Base-by-base conservation (phyloP, 345 rosid species). In the Viola odorata region DNA sequence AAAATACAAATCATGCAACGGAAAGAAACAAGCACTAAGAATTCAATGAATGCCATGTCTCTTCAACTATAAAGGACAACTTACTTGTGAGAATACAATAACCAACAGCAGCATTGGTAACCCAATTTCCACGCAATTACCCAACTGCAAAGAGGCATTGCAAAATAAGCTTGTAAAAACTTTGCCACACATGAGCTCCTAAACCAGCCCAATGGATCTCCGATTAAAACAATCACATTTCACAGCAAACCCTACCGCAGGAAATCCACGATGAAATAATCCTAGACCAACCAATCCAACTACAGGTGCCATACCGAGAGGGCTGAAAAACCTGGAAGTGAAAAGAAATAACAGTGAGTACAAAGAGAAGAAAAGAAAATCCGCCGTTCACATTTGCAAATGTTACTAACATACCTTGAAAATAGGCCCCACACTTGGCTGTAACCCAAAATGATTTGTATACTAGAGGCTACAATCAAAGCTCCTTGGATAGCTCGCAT, bases 401-500 rank as follows among this genome's bases (percentile, higher is more conserved):
- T 9, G 44, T 45, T 1, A 41, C 41, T 7, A 42, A 10, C 44
- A 38, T 81, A 87, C 96, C 97, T 80, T 57, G 95, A 88, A 73
- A 90, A 81, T 53, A 87, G 88, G 65, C 96, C 96, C 96, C 96
- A 87, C 12, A 85, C 73, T 84, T 87, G 96, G 75, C 96, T 84
- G 58, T 87, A 90, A 6, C 97, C 97, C 54, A 89, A 84, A 72
- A 87, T 75, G 69, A 94, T 94, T 70, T 87, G 96, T 72, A 87
- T 74, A 80, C 89, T 85, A 12, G 98, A 85, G 16, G 98, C 95
- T 37, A 92, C 88, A 56, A 89, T 85, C 65, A 89, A 74, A 37
- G 98, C 94, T 41, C 96, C 98, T 78, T 89, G 96, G 68, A 85
- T 84, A 9, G 98, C 91, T 69, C 86, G 78, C 91, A 92, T 89